Conservation (phyloP, 1,139 yeast species). For the Saccharomyces hybrid region DNA sequence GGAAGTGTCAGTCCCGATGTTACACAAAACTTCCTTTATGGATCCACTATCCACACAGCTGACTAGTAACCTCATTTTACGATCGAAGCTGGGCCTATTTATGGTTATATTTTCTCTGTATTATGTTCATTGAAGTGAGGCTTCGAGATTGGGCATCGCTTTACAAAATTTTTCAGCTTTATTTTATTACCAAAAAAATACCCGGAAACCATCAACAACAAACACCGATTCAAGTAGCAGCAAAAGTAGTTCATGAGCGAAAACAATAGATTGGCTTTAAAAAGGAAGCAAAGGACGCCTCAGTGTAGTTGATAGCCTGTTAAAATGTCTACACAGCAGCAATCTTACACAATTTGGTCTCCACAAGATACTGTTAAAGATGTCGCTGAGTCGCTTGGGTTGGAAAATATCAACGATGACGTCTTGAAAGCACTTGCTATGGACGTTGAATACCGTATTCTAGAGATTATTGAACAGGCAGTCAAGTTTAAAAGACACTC, state of each 20-base stretch:
- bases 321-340: conserved; percentile 23
- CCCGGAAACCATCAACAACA: neutral
- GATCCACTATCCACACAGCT: conserved; percentile 30
- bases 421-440: conserved; percentile 91
- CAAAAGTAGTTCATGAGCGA: neutral
- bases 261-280: neutral
- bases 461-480: conserved; percentile 92
- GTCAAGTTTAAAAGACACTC: conserved; percentile 93
- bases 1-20: conserved; percentile 63
- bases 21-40: conserved; percentile 43
- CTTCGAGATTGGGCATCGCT: neutral
- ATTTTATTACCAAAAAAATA: neutral
- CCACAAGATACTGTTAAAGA: conserved; percentile 95
- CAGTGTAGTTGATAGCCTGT: neutral
- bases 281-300: neutral
- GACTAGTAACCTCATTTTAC: conserved; percentile 24
- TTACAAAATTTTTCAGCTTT: neutral
- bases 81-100: neutral
- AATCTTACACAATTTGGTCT: conserved; percentile 91
- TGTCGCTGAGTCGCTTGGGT: conserved; percentile 88
- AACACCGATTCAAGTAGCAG: neutral
- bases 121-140: neutral
- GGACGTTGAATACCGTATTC: conserved; percentile 97
- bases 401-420: conserved; percentile 73
- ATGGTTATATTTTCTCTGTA: neutral